Percentiles rank a stretch among this genome's conserved stretches.
Conservation (phyloP, 1,284 basidiomycete species). For the Heterobasidion occidentale region DNA sequence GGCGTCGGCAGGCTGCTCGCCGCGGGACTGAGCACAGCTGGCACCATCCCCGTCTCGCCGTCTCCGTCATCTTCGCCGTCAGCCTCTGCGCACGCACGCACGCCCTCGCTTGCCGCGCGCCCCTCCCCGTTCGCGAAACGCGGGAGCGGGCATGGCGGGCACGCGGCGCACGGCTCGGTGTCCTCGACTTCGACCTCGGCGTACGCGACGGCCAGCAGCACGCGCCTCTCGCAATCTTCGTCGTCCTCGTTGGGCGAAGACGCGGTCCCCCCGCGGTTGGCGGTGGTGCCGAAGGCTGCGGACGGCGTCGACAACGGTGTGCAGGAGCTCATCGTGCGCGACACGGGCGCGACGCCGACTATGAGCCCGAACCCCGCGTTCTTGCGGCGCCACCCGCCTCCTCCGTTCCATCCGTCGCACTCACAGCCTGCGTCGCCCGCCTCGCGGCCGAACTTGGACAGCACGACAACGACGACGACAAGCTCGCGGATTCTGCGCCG, state of each 20-base stretch:
- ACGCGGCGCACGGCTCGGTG: constrained; percentile 15
- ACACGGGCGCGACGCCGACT: constrained; percentile 36
- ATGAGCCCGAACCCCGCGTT: constrained; percentile 36
- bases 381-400: constrained; percentile 1
- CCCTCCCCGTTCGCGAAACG: constrained; percentile 7
- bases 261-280: neutral
- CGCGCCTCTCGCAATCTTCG: constrained; percentile 37
- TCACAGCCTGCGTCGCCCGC: neutral
- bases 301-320: constrained; percentile 11
- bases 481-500: constrained; percentile 18
- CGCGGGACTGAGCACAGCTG: constrained; percentile 30
- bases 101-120: neutral
- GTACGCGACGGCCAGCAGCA: constrained; percentile 15
- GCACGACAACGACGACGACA: neutral
- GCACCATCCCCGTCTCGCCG: constrained; percentile 5
- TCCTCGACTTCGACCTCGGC: constrained; percentile 18
- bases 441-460: neutral
- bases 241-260: constrained; percentile 21
- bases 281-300: constrained; percentile 11
- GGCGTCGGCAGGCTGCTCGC: constrained; percentile 50
- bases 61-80: constrained; percentile 13
- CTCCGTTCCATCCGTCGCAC: neutral
- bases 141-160: neutral
- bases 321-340: constrained; percentile 28
- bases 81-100: neutral